These are phyloP conservation scores for Nosema muscidifuracis DNA, from an alignment of 371 early-diverging fungal genomes.

Conservation along the genomic window DNA sequence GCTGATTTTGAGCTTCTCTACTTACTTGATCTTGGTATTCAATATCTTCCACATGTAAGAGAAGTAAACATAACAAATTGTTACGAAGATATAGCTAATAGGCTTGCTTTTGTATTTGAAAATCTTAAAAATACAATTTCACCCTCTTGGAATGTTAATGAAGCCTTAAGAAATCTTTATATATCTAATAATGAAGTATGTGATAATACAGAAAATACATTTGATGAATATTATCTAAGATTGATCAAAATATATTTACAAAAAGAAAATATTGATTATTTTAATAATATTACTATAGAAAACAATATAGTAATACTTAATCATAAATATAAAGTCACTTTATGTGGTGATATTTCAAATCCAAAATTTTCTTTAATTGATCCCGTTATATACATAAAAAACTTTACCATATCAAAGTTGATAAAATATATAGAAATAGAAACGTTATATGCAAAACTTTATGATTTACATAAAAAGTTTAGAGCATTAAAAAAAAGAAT, in stretches of 20 bases:
- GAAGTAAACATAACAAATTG: neutral
- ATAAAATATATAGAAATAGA: neutral
- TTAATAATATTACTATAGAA: slow-evolving; percentile 15
- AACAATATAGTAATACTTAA: slow-evolving; percentile 31
- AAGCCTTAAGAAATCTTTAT: neutral
- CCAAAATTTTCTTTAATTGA: slow-evolving; percentile 40
- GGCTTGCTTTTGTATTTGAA: slow-evolving; percentile 32
- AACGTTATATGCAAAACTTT: neutral
- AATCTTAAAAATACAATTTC: slow-evolving; percentile 19
- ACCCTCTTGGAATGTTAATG: slow-evolving; percentile 22
- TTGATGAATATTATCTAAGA: slow-evolving; percentile 21
- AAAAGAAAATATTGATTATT: slow-evolving; percentile 30
- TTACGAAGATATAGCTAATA: slow-evolving; percentile 24
- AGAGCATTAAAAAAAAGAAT: neutral
- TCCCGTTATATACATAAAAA: neutral
- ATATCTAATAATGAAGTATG: neutral
- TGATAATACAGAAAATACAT: neutral
- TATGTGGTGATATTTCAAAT: slow-evolving; percentile 36
- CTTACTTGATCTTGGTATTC: slow-evolving; percentile 2
- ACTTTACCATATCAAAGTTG: neutral
- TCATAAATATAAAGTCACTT: slow-evolving; percentile 18
- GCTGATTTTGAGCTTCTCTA: slow-evolving; percentile 26
- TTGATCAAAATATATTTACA: slow-evolving; percentile 38
- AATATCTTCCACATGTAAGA: slow-evolving; percentile 1
- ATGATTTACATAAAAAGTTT: neutral